These are phyloP conservation scores for Daldinia childiae DNA, from an alignment of 495 filamentous ascomycete species.

Conservation along the genomic window DNA sequence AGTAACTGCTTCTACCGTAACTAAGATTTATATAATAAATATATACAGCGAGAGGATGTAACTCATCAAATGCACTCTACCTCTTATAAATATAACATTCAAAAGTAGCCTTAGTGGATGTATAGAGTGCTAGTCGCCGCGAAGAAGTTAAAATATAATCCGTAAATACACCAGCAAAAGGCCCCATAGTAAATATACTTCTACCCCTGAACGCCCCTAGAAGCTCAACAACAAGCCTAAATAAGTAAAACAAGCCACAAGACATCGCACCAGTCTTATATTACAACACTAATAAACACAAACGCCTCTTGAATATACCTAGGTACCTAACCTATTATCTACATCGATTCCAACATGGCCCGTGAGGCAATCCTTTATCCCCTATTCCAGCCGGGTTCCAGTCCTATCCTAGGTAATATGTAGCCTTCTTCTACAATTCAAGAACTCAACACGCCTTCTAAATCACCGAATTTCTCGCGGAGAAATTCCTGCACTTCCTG, in stretches of 20 bases:
- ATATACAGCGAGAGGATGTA: background rate
- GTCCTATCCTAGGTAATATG: background rate
- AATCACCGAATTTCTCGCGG: conserved; percentile 39
- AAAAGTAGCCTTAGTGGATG: background rate
- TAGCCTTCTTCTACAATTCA: background rate
- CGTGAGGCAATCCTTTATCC: background rate
- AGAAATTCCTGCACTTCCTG: conserved; percentile 42
- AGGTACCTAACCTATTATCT: background rate
- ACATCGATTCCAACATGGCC: conserved; percentile 1
- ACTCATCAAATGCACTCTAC: background rate
- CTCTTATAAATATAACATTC: background rate
- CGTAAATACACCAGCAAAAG: background rate
- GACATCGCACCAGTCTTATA: background rate
- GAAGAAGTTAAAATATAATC: background rate
- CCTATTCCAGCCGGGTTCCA: background rate
- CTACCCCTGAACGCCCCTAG: background rate
- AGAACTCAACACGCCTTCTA: conserved; percentile 16
- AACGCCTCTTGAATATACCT: background rate
- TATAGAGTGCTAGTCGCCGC: no score
- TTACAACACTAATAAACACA: background rate
- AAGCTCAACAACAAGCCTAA: background rate
- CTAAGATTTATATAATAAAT: no score
- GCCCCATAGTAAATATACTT: background rate
- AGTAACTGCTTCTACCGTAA: background rate
- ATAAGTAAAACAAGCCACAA: background rate